Percentiles rank a stretch among this genome's conserved stretches.
phyloP scores from a whole-genome alignment of 768 basidiomycete species.

The Boletus sensibilis region DNA sequence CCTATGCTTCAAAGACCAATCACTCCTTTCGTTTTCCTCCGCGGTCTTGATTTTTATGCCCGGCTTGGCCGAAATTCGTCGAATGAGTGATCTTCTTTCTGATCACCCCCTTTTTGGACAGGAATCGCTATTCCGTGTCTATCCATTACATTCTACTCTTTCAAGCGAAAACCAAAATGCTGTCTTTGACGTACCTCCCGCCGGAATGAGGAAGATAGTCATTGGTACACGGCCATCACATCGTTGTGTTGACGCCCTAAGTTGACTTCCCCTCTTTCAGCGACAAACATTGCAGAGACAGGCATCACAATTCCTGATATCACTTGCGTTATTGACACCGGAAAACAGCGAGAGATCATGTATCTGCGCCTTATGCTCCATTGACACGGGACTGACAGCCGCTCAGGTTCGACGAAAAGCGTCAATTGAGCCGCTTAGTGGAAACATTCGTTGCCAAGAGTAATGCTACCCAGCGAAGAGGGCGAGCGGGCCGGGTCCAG shows the following conservation, averaged over 20 bases:
- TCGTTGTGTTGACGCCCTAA: not conserved
- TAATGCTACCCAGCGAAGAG: constrained; percentile 86
- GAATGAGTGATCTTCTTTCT: constrained; percentile 74
- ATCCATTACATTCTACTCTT: constrained; percentile 89
- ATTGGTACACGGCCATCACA: constrained; percentile 56
- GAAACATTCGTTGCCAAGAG: constrained; percentile 91
- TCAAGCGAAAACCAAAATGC: constrained; percentile 88
- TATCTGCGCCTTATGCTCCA: constrained; percentile 24
- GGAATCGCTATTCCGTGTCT: constrained; percentile 63
- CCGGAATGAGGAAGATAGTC: constrained; percentile 87
- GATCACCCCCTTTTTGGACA: constrained; percentile 75
- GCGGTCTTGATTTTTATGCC: constrained; percentile 94
- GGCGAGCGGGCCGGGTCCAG: constrained; percentile 90
- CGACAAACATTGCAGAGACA: constrained; percentile 93
- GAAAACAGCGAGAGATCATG: constrained; percentile 94
- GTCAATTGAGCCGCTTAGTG: constrained; percentile 87
- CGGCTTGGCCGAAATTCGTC: constrained; percentile 90
- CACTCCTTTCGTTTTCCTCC: constrained; percentile 57
- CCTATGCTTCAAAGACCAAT: constrained; percentile 68
- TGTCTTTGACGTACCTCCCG: constrained; percentile 86
- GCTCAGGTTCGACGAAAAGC: constrained; percentile 89
- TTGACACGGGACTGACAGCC: constrained; percentile 4
- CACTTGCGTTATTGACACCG: constrained; percentile 92
- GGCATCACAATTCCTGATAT: constrained; percentile 98
- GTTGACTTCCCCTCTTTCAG: constrained; percentile 36